Percentiles rank a stretch among this genome's conserved stretches.
Evolutionary conservation across 345 rosid genomes (phyloP).

Genomic region (Viola odorata): DNA sequence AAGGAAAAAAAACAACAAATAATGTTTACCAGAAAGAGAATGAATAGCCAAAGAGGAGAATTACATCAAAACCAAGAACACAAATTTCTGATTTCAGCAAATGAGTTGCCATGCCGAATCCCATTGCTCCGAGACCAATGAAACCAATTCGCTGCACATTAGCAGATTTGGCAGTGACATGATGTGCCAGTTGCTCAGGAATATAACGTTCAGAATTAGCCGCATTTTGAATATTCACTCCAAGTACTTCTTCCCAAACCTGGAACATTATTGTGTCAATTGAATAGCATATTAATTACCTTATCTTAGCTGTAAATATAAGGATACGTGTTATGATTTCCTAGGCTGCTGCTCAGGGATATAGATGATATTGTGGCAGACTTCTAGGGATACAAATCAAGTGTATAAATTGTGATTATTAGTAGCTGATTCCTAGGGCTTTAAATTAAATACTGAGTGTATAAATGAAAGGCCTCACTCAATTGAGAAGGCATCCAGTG

Average conservation of each 20-base stretch:
- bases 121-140: slow-evolving; percentile 98
- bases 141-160: slow-evolving; percentile 64
- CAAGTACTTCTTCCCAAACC: slow-evolving; percentile 66
- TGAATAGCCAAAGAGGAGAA: slow-evolving; percentile 12
- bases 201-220: slow-evolving; percentile 57
- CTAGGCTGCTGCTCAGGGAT: no score
- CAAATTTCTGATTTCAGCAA: slow-evolving; percentile 54
- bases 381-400: no score
- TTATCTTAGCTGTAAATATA: no score
- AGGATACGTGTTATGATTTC: no score
- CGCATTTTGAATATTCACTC: slow-evolving; percentile 53
- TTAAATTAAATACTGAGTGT: not conserved
- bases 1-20: not conserved
- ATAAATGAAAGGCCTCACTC: not conserved
- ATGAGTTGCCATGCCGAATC: slow-evolving; percentile 87
- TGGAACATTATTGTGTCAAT: slow-evolving; percentile 20
- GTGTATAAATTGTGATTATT: no score
- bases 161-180: slow-evolving; percentile 46
- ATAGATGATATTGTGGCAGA: no score
- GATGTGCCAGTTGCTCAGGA: slow-evolving; percentile 62
- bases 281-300: no score
- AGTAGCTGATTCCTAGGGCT: no score
- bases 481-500: no score
- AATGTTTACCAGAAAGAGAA: not conserved
- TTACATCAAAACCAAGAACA: slow-evolving; percentile 80